Evolutionary conservation across 805 yeast species (phyloP).

Genomic region (Candida rishiriensis): DNA sequence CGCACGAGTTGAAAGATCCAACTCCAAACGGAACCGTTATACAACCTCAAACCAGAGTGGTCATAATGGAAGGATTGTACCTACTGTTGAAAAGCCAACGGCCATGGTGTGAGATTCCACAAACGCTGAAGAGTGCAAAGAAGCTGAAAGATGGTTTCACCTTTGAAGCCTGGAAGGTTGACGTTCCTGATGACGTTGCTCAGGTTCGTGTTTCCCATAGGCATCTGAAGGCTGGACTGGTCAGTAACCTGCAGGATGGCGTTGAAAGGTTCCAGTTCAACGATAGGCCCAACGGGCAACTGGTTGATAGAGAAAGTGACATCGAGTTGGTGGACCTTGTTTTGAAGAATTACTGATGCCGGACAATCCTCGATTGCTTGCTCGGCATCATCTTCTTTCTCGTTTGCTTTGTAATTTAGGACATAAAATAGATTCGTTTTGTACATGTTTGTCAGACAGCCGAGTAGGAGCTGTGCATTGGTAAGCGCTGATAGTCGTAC

Average conservation of each 20-base stretch:
- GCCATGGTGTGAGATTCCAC: constrained; percentile 52
- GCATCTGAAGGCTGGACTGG: constrained; percentile 60
- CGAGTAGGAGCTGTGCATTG: too few species aligned
- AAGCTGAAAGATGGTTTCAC: constrained; percentile 7
- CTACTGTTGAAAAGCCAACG: constrained; percentile 47
- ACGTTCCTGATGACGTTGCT: constrained; percentile 41
- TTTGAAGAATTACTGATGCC: constrained; percentile 13
- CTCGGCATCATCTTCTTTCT: too few species aligned
- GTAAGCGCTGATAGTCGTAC: too few species aligned
- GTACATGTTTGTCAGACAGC: too few species aligned
- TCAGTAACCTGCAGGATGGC: constrained; percentile 44
- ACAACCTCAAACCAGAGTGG: constrained; percentile 41
- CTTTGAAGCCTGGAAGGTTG: constrained; percentile 48
- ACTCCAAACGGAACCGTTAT: constrained; percentile 47
- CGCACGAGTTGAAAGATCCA: constrained; percentile 74
- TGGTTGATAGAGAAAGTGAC: constrained; percentile 16
- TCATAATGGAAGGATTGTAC: constrained; percentile 76
- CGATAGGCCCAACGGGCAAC: constrained; percentile 61
- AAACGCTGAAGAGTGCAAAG: constrained; percentile 24
- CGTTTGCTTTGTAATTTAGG: too few species aligned
- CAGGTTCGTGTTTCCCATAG: constrained; percentile 59
- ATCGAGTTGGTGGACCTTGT: constrained; percentile 15
- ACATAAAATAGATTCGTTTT: too few species aligned
- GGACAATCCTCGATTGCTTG: too few species aligned
- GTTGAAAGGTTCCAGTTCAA: constrained; percentile 43